Evolutionary conservation across 2,329 filamentous ascomycete genomes (phyloP).

Genomic region (Exophiala sp.): DNA sequence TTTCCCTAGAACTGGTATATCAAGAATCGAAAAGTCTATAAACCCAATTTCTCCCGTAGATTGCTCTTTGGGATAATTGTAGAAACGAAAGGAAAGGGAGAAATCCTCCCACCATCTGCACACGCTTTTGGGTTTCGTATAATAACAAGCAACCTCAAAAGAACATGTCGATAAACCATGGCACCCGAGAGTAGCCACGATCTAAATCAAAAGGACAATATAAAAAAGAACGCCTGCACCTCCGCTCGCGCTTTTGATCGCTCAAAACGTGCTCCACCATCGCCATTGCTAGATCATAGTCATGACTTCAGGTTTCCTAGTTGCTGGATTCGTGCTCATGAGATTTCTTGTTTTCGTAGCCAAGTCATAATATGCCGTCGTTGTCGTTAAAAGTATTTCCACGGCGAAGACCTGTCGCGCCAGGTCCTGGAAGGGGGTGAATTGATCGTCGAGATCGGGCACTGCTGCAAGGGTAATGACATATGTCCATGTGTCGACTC

Average conservation of each 20-base stretch:
- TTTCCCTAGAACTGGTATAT: neutral
- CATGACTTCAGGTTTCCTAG: neutral
- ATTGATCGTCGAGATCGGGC: slow-evolving; percentile 25
- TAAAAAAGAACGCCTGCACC: neutral
- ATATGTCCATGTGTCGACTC: slow-evolving; percentile 27
- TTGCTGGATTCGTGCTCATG: neutral
- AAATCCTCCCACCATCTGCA: slow-evolving; percentile 24
- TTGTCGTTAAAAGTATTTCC: slow-evolving; percentile 10
- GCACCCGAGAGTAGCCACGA: neutral
- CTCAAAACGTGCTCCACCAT: neutral
- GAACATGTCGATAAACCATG: neutral
- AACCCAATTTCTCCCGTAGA: neutral
- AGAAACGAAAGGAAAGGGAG: slow-evolving; percentile 1
- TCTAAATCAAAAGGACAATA: neutral
- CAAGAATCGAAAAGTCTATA: neutral
- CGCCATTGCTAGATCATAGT: slow-evolving; percentile 3
- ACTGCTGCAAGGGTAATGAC: slow-evolving; percentile 21
- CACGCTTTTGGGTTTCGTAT: slow-evolving; percentile 9
- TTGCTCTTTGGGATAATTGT: neutral
- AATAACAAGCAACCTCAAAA: neutral
- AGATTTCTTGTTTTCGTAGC: slow-evolving; percentile 10
- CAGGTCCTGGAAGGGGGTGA: slow-evolving; percentile 7
- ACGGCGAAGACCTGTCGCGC: slow-evolving; percentile 18
- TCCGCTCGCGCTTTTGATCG: neutral
- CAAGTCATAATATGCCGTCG: slow-evolving; percentile 1